Evolutionary conservation across 2,329 filamentous ascomycete genomes (phyloP), one percentile per base, ranked within the genome.

Genomic region (Penicillium verrucosum): DNA sequence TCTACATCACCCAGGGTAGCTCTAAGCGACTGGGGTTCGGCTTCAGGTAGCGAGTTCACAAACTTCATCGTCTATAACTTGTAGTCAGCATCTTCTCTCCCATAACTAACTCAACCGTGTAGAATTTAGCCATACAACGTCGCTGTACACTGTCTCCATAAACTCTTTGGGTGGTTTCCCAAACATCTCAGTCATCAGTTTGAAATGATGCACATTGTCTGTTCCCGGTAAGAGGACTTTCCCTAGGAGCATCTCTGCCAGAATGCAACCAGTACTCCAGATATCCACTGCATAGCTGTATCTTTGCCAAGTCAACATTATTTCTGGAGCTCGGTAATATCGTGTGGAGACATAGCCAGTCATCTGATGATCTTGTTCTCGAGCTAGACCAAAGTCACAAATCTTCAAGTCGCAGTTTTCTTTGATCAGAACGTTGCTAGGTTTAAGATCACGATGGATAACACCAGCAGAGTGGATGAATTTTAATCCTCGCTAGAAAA

Each of bases 241-340:
- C 71, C 93, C 93, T 78, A 96, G 92, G 55, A 97, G 84, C 93
- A 97, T 97, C 79, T 97, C 93, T 42, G 93, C 93, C 68, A 97
- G 96, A 73, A 97, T 97, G 78, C 93, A 97, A 56, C 93, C 93
- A n/a, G 92, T 92, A 73, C 93, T 97, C 93, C 93, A 97, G 72
- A 97, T 96, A 74, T 97, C 93, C 56, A 97, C 93, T 78, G 97
- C 93, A 43, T 97, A 87, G 67, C 97, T 93, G 78, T 97, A 97
- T 80, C 97, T 97, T 81, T 97, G 93, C 94, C 94, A 97, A 63
- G 93, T 97, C 73, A 97, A 90, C 93, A 97, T 97, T 73, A 97
- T 97, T 77, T 97, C 94, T 12, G 94, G 94, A 9, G 94, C 94
- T 71, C 94, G 87, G 82, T 97, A 97, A 82, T 97, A 97, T 81